These are phyloP conservation scores for Orbilia quercus DNA, from an alignment of 2,329 filamentous ascomycete genomes.

Conservation along the genomic window DNA sequence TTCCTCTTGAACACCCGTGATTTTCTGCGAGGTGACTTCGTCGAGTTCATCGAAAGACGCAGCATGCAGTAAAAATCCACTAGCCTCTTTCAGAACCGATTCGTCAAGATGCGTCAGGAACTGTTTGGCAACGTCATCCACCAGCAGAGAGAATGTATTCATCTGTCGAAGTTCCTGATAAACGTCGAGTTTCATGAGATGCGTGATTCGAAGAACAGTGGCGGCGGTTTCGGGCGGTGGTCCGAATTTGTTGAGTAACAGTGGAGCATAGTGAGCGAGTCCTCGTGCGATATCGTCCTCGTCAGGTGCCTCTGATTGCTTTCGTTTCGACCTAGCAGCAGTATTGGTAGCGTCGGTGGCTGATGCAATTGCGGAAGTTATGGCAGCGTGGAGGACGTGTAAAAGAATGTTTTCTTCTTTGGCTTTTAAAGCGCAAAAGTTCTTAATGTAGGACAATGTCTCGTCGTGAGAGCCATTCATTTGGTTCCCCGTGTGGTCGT, in stretches of 20 bases:
- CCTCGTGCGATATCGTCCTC: constrained; percentile 59
- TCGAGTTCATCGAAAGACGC: constrained; percentile 87
- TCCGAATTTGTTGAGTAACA: constrained; percentile 90
- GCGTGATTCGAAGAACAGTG: constrained; percentile 84
- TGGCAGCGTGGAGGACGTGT: constrained; percentile 79
- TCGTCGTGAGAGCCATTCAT: constrained; percentile 65
- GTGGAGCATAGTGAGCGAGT: constrained; percentile 83
- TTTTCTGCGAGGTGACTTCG: constrained; percentile 82
- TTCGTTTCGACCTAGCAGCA: constrained; percentile 44
- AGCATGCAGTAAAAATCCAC: constrained; percentile 83
- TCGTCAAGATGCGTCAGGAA: constrained; percentile 93
- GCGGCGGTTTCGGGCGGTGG: constrained; percentile 87
- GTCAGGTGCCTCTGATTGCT: constrained; percentile 51
- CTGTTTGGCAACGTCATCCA: constrained; percentile 93
- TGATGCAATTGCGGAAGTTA: constrained; percentile 33
- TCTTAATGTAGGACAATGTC: constrained; percentile 72
- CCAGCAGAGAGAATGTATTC: constrained; percentile 78
- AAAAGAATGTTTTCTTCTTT: constrained; percentile 86
- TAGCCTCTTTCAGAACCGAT: constrained; percentile 84
- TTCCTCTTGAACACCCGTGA: constrained; percentile 87
- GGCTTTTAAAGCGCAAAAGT: constrained; percentile 76
- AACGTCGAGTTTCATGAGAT: constrained; percentile 84
- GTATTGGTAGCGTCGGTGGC: constrained; percentile 34
- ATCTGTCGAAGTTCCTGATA: constrained; percentile 90
- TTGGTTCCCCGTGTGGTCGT: constrained; percentile 80